Conservation (phyloP, 331 rosid genomes). For the Quercus lobata region DNA sequence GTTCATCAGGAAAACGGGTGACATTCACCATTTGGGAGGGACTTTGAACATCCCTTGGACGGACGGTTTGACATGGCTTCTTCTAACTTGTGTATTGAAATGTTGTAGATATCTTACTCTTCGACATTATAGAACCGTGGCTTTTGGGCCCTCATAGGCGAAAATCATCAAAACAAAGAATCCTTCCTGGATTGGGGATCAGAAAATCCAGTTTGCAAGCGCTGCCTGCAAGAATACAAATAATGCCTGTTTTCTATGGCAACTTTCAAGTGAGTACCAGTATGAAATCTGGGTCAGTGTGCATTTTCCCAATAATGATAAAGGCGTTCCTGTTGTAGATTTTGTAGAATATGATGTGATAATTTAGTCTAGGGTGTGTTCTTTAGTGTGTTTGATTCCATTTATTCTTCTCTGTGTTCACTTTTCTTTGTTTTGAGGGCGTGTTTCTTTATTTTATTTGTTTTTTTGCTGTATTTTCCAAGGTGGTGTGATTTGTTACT, state of each 20-base stretch:
- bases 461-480: conserved; percentile 14
- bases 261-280: conserved; percentile 17
- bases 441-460: neutral
- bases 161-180: conserved; percentile 26
- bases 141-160: conserved; percentile 13
- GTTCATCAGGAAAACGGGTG: conserved; percentile 13
- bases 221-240: conserved; percentile 31
- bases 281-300: conserved; percentile 14
- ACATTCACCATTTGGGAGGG: conserved; percentile 12
- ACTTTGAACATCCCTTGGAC: conserved; percentile 1
- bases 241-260: conserved; percentile 20
- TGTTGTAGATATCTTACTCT: conserved; percentile 32
- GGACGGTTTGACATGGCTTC: conserved; percentile 21
- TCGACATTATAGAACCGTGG: conserved; percentile 24
- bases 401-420: conserved; percentile 24
- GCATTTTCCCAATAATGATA: conserved; percentile 12
- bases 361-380: conserved; percentile 43
- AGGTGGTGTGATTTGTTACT: conserved; percentile 18
- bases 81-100: conserved; percentile 21
- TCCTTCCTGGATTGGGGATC: conserved; percentile 24
- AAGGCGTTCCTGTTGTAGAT: conserved; percentile 34
- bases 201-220: conserved; percentile 25
- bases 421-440: conserved; percentile 1
- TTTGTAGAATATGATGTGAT: conserved; percentile 42
- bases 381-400: conserved; percentile 39